Evolutionary conservation across 208 protist genomes (phyloP).

Genomic region (Acanthamoeba sp.): DNA sequence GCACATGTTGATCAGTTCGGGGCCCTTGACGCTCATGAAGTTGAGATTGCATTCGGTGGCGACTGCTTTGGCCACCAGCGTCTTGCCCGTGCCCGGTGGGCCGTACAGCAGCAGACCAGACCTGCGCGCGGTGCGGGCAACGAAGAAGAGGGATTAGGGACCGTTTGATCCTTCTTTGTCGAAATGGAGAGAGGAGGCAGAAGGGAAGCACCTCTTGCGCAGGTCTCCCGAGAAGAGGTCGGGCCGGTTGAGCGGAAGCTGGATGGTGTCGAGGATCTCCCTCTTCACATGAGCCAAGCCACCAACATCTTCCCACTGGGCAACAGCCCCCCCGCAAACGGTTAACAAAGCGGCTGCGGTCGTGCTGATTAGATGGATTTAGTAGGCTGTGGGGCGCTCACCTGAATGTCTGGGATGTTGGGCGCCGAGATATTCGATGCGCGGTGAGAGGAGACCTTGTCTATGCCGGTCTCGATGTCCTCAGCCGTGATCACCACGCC

Average conservation of each 20-base stretch:
- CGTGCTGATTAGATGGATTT: not conserved
- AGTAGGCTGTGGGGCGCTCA: not conserved
- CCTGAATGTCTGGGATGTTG: constrained; percentile 71
- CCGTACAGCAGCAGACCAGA: constrained; percentile 75
- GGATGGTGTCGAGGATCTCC: constrained; percentile 95
- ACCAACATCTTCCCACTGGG: constrained; percentile 91
- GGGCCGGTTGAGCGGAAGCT: constrained; percentile 95
- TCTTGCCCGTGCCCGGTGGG: constrained; percentile 85
- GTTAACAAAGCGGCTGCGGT: no score
- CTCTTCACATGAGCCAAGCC: constrained; percentile 95
- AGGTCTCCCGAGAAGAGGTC: constrained; percentile 91
- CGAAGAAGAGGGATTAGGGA: not conserved
- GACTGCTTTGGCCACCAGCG: constrained; percentile 89
- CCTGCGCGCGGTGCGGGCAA: not conserved
- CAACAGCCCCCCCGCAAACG: no score
- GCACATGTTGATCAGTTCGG: constrained; percentile 91
- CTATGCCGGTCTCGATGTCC: constrained; percentile 79
- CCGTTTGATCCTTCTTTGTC: no score
- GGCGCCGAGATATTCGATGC: constrained; percentile 78
- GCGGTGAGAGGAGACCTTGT: constrained; percentile 76
- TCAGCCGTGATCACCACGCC: constrained; percentile 70
- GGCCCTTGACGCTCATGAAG: constrained; percentile 89
- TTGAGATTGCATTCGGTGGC: constrained; percentile 87
- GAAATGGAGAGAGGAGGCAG: not conserved
- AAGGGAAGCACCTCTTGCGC: constrained; percentile 1